These are phyloP conservation scores for Aspergillus floridensis DNA, from an alignment of 2,329 filamentous ascomycete genomes.

Conservation along the genomic window DNA sequence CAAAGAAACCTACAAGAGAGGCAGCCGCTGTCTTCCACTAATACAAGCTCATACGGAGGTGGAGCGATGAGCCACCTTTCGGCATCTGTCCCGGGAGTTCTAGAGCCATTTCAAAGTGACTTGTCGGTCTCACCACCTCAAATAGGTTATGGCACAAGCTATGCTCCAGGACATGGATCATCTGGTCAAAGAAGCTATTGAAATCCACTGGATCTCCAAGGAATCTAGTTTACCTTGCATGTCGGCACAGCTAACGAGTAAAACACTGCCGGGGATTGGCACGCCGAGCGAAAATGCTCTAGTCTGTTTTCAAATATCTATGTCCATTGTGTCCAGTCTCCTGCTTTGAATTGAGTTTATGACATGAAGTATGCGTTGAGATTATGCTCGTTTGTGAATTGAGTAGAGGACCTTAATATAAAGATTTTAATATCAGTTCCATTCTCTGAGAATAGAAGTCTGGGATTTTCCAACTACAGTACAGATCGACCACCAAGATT, in stretches of 20 bases:
- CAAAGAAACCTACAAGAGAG: conserved; percentile 23
- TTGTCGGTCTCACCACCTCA: conserved; percentile 31
- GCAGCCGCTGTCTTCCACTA: conserved; percentile 17
- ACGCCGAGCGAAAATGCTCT: background rate
- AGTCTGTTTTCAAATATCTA: background rate
- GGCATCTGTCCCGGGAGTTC: conserved; percentile 25
- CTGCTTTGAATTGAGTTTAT: background rate
- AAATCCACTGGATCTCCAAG: background rate
- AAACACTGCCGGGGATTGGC: background rate
- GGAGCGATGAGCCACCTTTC: conserved; percentile 22
- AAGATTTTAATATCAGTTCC: background rate
- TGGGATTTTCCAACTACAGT: background rate
- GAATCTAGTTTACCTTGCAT: background rate
- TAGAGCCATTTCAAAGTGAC: conserved; percentile 32
- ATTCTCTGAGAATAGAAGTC: background rate
- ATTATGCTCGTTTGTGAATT: background rate
- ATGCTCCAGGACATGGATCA: conserved; percentile 25
- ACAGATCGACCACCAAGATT: background rate
- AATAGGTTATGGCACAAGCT: conserved; percentile 29
- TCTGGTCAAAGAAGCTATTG: conserved; percentile 32
- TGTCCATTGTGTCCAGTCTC: background rate
- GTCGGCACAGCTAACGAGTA: background rate
- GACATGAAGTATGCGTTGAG: background rate
- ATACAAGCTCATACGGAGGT: conserved; percentile 24
- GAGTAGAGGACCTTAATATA: background rate